These are phyloP conservation scores for Glaciozyma antarctica DNA, from an alignment of 768 basidiomycete genomes.

Conservation along the genomic window DNA sequence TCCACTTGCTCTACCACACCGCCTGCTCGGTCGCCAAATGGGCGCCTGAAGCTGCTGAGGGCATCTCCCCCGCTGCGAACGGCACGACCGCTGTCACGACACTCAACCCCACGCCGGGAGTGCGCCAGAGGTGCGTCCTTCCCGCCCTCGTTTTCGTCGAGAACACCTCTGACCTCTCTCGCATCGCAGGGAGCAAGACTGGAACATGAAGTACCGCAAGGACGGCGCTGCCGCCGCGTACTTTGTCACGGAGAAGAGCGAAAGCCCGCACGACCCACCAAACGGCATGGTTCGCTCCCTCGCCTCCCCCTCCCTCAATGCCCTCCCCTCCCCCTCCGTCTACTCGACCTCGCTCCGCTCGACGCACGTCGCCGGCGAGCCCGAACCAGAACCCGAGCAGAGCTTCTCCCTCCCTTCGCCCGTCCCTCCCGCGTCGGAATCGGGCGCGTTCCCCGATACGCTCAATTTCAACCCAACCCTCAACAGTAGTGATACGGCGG, in stretches of 20 bases:
- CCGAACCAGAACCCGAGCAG: neutral
- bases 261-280: conserved; percentile 8
- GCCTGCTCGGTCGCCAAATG: conserved; percentile 12
- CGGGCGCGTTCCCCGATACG: neutral
- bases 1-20: conserved; percentile 32
- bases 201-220: conserved; percentile 21
- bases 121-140: conserved; percentile 10
- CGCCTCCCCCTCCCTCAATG: conserved; percentile 4
- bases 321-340: conserved; percentile 6
- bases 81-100: conserved; percentile 24
- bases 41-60: conserved; percentile 25
- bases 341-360: conserved; percentile 20
- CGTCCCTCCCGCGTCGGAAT: neutral
- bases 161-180: neutral
- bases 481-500: neutral
- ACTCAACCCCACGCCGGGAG: conserved; percentile 30
- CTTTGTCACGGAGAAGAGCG: conserved; percentile 11
- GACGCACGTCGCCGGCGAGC: conserved; percentile 16
- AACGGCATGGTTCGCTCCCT: conserved; percentile 16
- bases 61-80: conserved; percentile 16
- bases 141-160: too few species aligned
- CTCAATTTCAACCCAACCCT: conserved; percentile 6
- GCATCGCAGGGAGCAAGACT: conserved; percentile 19
- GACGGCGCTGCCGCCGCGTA: conserved; percentile 24
- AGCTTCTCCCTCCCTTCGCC: neutral